Evolutionary conservation across 495 filamentous ascomycete genomes (phyloP).

Genomic region (Aspergillus funiculosus): DNA sequence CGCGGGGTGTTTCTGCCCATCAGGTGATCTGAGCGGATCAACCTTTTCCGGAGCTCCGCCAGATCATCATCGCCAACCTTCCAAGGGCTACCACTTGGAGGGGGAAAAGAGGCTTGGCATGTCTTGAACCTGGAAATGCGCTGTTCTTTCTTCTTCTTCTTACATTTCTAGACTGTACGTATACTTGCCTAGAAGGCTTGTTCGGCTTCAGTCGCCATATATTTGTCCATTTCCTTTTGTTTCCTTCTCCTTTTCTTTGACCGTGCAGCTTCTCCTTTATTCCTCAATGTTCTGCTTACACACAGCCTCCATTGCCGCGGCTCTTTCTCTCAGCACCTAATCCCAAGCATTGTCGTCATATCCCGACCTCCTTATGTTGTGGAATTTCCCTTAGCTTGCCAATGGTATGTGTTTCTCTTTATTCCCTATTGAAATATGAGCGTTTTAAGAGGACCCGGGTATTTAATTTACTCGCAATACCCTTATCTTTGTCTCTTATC

Average conservation of each 20-base stretch:
- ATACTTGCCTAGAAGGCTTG: neutral
- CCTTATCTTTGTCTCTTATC: constrained; percentile 11
- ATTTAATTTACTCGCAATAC: neutral
- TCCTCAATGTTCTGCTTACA: too few relatives aligned
- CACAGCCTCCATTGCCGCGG: constrained; percentile 3
- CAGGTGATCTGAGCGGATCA: constrained; percentile 20
- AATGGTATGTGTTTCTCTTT: constrained; percentile 19
- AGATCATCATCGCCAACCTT: constrained; percentile 18
- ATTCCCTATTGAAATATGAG: neutral
- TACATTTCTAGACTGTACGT: constrained; percentile 3
- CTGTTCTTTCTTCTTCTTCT: constrained; percentile 9
- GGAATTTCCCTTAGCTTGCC: constrained; percentile 5
- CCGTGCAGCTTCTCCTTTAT: constrained; percentile 1
- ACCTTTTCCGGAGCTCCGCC: constrained; percentile 18
- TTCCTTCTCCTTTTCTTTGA: neutral
- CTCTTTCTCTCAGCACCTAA: constrained; percentile 6
- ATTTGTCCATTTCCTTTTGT: neutral
- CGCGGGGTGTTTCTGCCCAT: constrained; percentile 29
- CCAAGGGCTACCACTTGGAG: constrained; percentile 15
- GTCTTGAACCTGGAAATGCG: constrained; percentile 11
- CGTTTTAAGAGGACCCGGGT: neutral
- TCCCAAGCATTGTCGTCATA: constrained; percentile 13
- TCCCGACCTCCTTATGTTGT: constrained; percentile 9
- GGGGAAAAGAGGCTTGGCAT: constrained; percentile 23
- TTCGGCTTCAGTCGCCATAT: neutral